phyloP scores from a whole-genome alignment of 1,284 basidiomycete species.

The Ustilago curta region DNA sequence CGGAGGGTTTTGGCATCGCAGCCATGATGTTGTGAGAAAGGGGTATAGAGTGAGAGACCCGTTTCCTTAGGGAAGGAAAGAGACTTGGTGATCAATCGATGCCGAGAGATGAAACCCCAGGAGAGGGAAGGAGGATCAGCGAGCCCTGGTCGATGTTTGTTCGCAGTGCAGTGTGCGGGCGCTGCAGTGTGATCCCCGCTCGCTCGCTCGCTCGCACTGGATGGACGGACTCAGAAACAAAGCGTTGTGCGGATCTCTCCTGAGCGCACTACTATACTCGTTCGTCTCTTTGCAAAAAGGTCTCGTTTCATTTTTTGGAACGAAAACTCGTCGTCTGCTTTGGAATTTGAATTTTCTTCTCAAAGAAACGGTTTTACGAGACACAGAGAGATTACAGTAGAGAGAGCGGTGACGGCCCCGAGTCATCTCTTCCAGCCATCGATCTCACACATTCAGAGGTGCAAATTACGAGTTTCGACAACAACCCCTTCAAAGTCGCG shows the following conservation, averaged over 20 bases:
- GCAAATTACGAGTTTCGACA: neutral
- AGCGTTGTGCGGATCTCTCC: conserved; percentile 6
- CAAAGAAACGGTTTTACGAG: neutral
- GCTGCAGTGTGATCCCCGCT: neutral
- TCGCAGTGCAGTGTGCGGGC: too few species aligned
- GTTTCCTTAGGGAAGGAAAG: conserved; percentile 34
- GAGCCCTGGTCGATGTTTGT: conserved; percentile 12
- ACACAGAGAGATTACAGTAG: too few species aligned
- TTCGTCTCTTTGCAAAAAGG: conserved; percentile 8
- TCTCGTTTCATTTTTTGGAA: conserved; percentile 6
- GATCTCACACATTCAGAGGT: neutral
- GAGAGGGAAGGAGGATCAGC: conserved; percentile 24
- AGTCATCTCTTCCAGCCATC: conserved; percentile 15
- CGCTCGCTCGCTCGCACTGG: conserved; percentile 1
- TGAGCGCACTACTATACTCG: neutral
- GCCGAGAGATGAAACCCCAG: conserved; percentile 52
- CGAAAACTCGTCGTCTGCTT: conserved; percentile 2
- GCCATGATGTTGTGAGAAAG: conserved; percentile 52
- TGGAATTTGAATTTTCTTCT: conserved; percentile 29
- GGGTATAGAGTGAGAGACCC: conserved; percentile 7
- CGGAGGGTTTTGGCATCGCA: conserved; percentile 65
- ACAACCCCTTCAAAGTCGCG: conserved; percentile 19
- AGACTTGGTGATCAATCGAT: conserved; percentile 58
- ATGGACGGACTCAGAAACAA: conserved; percentile 2
- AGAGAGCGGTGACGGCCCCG: conserved; percentile 7